Evolutionary conservation across 768 basidiomycete species (phyloP).

Genomic region (Hericium coralloides): DNA sequence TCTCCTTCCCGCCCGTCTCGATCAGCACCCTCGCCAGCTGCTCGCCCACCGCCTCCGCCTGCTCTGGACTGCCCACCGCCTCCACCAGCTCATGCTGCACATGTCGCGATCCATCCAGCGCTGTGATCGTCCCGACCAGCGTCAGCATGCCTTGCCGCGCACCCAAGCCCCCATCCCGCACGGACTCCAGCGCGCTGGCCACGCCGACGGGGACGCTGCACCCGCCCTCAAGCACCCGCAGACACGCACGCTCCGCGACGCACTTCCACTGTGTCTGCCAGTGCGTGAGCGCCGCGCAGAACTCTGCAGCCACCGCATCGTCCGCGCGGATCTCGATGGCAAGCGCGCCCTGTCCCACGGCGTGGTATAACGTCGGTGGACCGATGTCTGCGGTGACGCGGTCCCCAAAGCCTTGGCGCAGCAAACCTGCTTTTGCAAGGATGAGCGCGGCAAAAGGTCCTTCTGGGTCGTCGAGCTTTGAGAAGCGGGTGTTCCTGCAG

Average conservation of each 20-base stretch:
- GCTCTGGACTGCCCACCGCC: constrained; percentile 39
- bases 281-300: constrained; percentile 67
- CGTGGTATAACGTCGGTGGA: constrained; percentile 73
- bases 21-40: constrained; percentile 57
- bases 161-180: neutral
- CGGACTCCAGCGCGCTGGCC: constrained; percentile 34
- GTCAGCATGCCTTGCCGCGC: constrained; percentile 29
- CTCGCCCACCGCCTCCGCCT: constrained; percentile 64
- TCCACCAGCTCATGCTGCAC: constrained; percentile 56
- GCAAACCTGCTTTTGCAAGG: constrained; percentile 88
- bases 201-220: constrained; percentile 96
- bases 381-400: constrained; percentile 69
- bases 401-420: constrained; percentile 64
- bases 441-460: constrained; percentile 82
- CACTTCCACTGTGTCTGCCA: constrained; percentile 70
- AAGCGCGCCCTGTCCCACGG: constrained; percentile 93
- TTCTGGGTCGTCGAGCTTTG: constrained; percentile 79
- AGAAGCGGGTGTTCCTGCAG: constrained; percentile 76
- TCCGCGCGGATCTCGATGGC: constrained; percentile 74
- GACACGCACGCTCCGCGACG: constrained; percentile 78
- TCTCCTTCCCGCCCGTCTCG: constrained; percentile 61
- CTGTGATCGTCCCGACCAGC: constrained; percentile 79
- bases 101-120: constrained; percentile 63
- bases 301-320: constrained; percentile 48
- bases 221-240: constrained; percentile 90